phyloP scores from a whole-genome alignment of 2,329 filamentous ascomycete genomes.

The Cyclaneusma minus region DNA sequence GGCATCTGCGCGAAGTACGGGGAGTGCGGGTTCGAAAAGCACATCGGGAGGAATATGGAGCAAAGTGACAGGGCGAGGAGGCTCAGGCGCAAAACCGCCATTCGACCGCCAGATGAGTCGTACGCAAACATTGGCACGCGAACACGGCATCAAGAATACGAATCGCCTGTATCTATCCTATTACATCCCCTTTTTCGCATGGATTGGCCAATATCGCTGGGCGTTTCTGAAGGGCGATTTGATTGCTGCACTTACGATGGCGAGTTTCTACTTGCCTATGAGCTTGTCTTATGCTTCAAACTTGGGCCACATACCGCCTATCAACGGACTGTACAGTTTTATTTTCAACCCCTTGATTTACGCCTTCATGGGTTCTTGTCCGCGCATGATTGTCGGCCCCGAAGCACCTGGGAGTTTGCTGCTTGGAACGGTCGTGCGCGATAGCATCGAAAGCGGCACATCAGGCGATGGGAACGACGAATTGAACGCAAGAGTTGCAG shows the following conservation, averaged over 20 bases:
- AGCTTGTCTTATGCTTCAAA: constrained; percentile 85
- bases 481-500: constrained; percentile 69
- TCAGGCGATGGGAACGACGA: constrained; percentile 46
- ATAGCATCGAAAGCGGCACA: constrained; percentile 54
- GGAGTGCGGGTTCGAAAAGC: constrained; percentile 7
- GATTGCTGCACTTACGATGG: constrained; percentile 80
- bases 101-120: constrained; percentile 47
- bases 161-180: constrained; percentile 77
- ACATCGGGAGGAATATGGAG: constrained; percentile 11
- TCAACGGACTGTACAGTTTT: constrained; percentile 89
- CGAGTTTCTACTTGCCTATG: constrained; percentile 98
- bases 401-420: constrained; percentile 88
- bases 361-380: constrained; percentile 77
- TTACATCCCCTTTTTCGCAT: constrained; percentile 82
- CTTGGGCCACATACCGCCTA: constrained; percentile 79
- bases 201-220: constrained; percentile 77
- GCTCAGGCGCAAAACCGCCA: constrained; percentile 6
- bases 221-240: constrained; percentile 75
- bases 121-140: constrained; percentile 55
- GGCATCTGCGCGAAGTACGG: constrained; percentile 7
- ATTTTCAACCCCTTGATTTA: constrained; percentile 88
- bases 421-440: constrained; percentile 72
- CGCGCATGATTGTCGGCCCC: constrained; percentile 85
- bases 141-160: constrained; percentile 59
- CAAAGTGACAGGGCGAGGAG: constrained; percentile 10